Base-by-base conservation (phyloP, 169 alveolate species). In the Cytauxzoon felis region DNA sequence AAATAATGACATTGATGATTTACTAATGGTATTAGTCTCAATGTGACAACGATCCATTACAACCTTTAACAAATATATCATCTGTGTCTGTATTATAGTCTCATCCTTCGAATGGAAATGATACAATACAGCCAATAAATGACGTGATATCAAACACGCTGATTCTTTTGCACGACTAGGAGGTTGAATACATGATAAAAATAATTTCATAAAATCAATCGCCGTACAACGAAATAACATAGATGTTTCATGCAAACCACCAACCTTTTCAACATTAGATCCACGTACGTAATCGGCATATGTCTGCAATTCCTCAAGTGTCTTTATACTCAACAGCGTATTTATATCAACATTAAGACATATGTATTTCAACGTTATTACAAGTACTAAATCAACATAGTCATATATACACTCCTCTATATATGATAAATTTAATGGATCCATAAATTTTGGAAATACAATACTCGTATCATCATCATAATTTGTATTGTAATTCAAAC, bases 61-160 rank as follows among this genome's bases (percentile, higher is more conserved):
- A n/a, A 75, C 80, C 71, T 75, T 75, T 19, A 75, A 61, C 56
- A 75, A 40, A 40, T 64, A 64, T 47, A 75, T 38, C 72, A 75
- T 53, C 36, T 75, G 85, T 21, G 85, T 75, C 57, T 75, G 85
- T 1, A 75, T 59, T 26, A 75, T 64, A 29, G 68, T 59, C 23
- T 75, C 80, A 36, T 56, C 71, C 63, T 75, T 62, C 21, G 66
- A 66, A 49, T 75, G 85, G 66, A 75, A 75, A 45, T 75, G 79
- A 48, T 64, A 64, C 33, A 75, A 47, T 13, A 65, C 51, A 36
- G 53, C 57, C 26, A 75, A 57, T 34, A 75, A 51, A 5, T 69
- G 76, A 53, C 76, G 26, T 5, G 85, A 61, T 8, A 75, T 45
- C 19, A 75, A 64, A 26, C 85, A 75, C n/a, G 85, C 63, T n/a